Conservation (phyloP, 352 stramenopile species). For the Heterotrichella gracilis region DNA sequence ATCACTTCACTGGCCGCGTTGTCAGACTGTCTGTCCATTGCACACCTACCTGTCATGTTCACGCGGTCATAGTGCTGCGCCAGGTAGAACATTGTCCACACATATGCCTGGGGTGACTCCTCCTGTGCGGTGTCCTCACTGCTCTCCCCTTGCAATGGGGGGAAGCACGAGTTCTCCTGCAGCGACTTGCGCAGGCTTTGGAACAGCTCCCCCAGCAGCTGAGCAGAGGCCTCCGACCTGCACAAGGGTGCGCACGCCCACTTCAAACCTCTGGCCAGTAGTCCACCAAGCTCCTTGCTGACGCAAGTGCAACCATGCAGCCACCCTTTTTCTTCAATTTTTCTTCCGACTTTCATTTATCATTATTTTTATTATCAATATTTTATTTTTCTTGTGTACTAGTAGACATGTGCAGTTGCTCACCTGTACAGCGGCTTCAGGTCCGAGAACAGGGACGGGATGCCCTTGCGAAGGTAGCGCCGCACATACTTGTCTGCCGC, state of each 20-base stretch:
- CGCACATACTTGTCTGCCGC: constrained; percentile 29
- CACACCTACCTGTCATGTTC: too few species aligned
- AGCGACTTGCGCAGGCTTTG: constrained; percentile 21
- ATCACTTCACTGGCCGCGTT: too few species aligned
- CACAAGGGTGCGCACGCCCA: neutral
- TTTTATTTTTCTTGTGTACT: too few species aligned
- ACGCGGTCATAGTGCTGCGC: constrained; percentile 62
- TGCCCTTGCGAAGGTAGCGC: constrained; percentile 39
- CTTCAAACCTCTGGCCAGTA: constrained; percentile 22
- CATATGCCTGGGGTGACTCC: constrained; percentile 23
- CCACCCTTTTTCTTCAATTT: too few species aligned
- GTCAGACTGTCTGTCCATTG: too few species aligned
- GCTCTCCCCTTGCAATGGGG: constrained; percentile 15
- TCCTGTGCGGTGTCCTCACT: constrained; percentile 19
- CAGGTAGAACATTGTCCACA: constrained; percentile 61
- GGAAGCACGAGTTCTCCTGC: constrained; percentile 22
- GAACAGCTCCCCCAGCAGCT: constrained; percentile 19
- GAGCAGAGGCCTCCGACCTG: constrained; percentile 8
- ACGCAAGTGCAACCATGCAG: too few species aligned
- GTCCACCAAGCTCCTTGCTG: too few species aligned
- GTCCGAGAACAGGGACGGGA: constrained; percentile 61
- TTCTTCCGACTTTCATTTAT: too few species aligned
- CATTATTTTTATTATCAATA: too few species aligned
- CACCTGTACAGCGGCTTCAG: constrained; percentile 52
- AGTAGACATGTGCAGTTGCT: too few species aligned